These are phyloP conservation scores for Hypoxylon sp. DNA, from an alignment of 2,329 filamentous ascomycete genomes.

Conservation along the genomic window DNA sequence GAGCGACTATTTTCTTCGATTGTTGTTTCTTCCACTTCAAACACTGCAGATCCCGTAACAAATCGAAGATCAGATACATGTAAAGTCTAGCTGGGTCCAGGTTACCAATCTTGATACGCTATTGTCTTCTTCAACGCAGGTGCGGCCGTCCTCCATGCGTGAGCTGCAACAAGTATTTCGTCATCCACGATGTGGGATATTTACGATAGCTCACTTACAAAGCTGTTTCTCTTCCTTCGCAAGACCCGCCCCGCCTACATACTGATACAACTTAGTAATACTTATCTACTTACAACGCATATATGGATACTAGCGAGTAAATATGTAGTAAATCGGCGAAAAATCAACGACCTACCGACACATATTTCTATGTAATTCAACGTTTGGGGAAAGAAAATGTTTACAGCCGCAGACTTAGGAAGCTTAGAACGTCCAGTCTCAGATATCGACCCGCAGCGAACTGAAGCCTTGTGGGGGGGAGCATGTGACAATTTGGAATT, in stretches of 20 bases:
- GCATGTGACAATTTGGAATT: constrained; percentile 40
- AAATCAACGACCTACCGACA: constrained; percentile 32
- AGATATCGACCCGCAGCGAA: constrained; percentile 14
- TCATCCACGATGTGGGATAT: constrained; percentile 20
- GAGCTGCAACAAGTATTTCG: constrained; percentile 23
- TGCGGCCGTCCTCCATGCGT: constrained; percentile 28
- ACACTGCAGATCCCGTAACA: constrained; percentile 17
- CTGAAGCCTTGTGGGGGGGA: constrained; percentile 14
- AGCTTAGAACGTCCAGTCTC: constrained; percentile 2
- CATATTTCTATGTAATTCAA: constrained; percentile 23
- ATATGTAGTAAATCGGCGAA: constrained; percentile 23
- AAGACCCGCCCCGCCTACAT: constrained; percentile 16
- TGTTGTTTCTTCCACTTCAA: constrained; percentile 3
- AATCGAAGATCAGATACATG: constrained; percentile 16
- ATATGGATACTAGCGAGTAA: background rate
- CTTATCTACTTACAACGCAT: constrained; percentile 1
- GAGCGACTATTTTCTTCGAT: background rate
- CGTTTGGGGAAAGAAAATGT: constrained; percentile 29
- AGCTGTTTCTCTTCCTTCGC: constrained; percentile 3
- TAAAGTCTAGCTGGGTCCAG: constrained; percentile 12
- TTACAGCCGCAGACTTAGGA: constrained; percentile 6
- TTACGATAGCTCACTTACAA: background rate
- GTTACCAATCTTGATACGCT: constrained; percentile 9
- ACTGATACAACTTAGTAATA: constrained; percentile 35
- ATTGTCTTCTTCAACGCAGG: constrained; percentile 20